These are phyloP conservation scores for Hypsizygus marmoreus DNA, from an alignment of 768 basidiomycete species.

Conservation along the genomic window DNA sequence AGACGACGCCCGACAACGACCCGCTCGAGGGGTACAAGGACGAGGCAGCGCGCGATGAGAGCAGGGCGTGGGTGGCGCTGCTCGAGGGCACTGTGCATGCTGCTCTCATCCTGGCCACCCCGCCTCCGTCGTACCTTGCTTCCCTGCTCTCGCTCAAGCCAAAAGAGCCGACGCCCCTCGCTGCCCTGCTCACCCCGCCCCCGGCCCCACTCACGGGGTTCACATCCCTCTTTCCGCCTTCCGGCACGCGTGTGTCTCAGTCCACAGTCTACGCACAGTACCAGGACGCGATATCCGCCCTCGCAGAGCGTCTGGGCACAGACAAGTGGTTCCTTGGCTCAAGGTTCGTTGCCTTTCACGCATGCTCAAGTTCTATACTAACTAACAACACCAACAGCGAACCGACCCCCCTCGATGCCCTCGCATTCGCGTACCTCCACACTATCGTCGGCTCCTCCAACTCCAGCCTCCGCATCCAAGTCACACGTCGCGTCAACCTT, in stretches of 20 bases:
- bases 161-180: slow-evolving; percentile 36
- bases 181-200: slow-evolving; percentile 60
- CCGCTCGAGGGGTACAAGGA: slow-evolving; percentile 73
- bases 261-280: slow-evolving; percentile 58
- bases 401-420: slow-evolving; percentile 81
- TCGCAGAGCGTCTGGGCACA: slow-evolving; percentile 73
- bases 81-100: slow-evolving; percentile 79
- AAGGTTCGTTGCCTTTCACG: slow-evolving; percentile 38
- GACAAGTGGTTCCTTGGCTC: slow-evolving; percentile 85
- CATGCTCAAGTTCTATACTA: neutral
- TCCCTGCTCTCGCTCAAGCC: slow-evolving; percentile 41
- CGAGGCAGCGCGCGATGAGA: slow-evolving; percentile 64
- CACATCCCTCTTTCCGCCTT: slow-evolving; percentile 59
- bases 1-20: slow-evolving; percentile 33
- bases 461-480: slow-evolving; percentile 56
- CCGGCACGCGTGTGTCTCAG: slow-evolving; percentile 57
- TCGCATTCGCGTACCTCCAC: slow-evolving; percentile 82
- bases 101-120: slow-evolving; percentile 64
- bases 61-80: slow-evolving; percentile 79
- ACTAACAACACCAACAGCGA: slow-evolving; percentile 39
- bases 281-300: slow-evolving; percentile 67
- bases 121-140: slow-evolving; percentile 42
- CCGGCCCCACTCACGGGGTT: slow-evolving; percentile 74
- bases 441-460: slow-evolving; percentile 50
- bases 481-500: slow-evolving; percentile 73